Percentiles rank a stretch among this genome's conserved stretches.
Evolutionary conservation across 192 early-diverging fungal species (phyloP).

Genomic region (Entomortierella beljakovae): DNA sequence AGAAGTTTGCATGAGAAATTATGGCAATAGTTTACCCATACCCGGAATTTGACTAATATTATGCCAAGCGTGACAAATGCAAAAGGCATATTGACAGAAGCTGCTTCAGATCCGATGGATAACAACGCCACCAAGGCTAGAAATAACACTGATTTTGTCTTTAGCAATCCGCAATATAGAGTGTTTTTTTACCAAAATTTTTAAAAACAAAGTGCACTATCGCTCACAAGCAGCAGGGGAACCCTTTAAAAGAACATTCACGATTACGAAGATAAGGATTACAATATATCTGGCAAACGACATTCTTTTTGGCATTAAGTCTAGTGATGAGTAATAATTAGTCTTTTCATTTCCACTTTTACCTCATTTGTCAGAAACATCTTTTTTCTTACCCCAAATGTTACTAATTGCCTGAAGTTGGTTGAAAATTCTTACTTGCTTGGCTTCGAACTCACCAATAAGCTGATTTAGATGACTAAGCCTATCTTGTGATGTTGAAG

Average conservation of each 20-base stretch:
- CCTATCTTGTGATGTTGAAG: conserved; percentile 9
- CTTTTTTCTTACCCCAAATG: too few species aligned
- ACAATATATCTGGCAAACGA: background rate
- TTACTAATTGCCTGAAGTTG: background rate
- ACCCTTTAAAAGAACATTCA: background rate
- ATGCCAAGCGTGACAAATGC: background rate
- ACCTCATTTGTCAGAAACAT: conserved; percentile 2
- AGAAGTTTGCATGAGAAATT: too few species aligned
- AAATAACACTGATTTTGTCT: too few species aligned
- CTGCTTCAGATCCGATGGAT: too few species aligned
- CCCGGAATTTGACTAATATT: background rate
- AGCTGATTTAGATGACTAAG: conserved; percentile 13
- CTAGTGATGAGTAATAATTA: background rate
- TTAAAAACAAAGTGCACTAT: too few species aligned
- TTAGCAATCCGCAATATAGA: too few species aligned
- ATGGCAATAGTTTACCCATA: too few species aligned
- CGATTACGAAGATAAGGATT: background rate
- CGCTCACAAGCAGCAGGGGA: background rate
- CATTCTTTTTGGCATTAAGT: background rate
- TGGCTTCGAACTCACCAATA: conserved; percentile 7
- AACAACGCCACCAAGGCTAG: too few species aligned
- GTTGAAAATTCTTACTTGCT: conserved; percentile 1
- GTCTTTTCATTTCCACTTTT: background rate
- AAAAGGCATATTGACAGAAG: too few species aligned
- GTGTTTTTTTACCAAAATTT: too few species aligned